Base-by-base conservation (phyloP, 768 basidiomycete genomes). In the Amanita brunnescens region DNA sequence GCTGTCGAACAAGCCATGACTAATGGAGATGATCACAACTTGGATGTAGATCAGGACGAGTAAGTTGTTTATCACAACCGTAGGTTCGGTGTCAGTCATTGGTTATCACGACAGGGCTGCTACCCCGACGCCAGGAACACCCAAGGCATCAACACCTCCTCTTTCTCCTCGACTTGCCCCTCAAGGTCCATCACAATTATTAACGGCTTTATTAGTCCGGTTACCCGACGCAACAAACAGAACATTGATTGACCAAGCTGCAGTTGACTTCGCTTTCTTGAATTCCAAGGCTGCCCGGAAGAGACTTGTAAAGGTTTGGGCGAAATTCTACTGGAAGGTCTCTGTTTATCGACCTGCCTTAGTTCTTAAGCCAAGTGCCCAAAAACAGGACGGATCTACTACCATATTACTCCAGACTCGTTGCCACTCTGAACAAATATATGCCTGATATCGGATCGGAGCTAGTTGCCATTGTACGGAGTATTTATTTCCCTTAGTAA, bases 261-360 rank as follows among this genome's bases (percentile, higher is more conserved):
- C 93, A 0, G 81, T 97, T 34, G 95, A 99, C 55, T 99, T 99
- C 64, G 91, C 92, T 0, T 91, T 94, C 61, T 72, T 99, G 52
- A 99, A 98, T 62, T 94, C 92, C 38, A 98, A 98, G 64, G 92
- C 95, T 18, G 91, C 94, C 10, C 75, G 96, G 59, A 98, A 95
- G 64, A 71, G 96, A 51, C 76, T 97, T 35, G 75, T 91, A 57
- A 93, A 84, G 78, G 94, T 93, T 13, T 18, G 29, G 5, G 14
- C 20, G 34, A 33, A 16, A 26, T 39, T 16, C 33, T 20, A 39
- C 41, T 45, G 13, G 23, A 23, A 21, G 21, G 10, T 12, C 20
- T 9, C 13, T 39, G 50, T 56, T 49, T 43, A 21, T 55, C 21
- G 42, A 51, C 38, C 51, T 13, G 2, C 20, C n/a, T n/a, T 57